Evolutionary conservation across 371 early-diverging fungal species (phyloP).

Genomic region (Neoconidiobolus thromboides): DNA sequence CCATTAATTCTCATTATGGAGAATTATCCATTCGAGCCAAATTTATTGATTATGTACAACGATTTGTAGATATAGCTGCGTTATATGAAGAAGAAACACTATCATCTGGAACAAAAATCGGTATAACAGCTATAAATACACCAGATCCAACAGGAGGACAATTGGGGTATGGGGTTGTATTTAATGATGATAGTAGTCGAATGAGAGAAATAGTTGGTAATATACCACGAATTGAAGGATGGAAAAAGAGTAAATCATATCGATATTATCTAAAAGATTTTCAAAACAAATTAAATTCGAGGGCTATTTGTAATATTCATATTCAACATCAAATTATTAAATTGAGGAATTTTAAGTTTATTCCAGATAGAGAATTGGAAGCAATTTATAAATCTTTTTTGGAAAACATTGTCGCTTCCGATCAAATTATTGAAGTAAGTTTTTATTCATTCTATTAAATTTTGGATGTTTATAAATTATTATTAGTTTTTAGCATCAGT

Average conservation of each 20-base stretch:
- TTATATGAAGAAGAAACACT: constrained; percentile 53
- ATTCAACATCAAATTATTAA: constrained; percentile 41
- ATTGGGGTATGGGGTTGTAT: constrained; percentile 51
- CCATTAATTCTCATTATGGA: constrained; percentile 65
- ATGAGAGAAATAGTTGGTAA: constrained; percentile 42
- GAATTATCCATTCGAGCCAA: constrained; percentile 74
- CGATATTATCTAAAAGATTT: constrained; percentile 42
- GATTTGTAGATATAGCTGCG: constrained; percentile 62
- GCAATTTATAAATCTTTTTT: constrained; percentile 43
- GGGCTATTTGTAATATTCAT: constrained; percentile 43
- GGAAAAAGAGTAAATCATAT: constrained; percentile 50
- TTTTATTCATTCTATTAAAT: not conserved
- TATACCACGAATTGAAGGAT: constrained; percentile 68
- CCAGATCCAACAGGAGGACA: constrained; percentile 16
- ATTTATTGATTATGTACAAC: constrained; percentile 65
- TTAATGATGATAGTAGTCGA: constrained; percentile 38
- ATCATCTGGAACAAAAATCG: constrained; percentile 33
- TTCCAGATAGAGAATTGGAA: constrained; percentile 40
- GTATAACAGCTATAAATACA: constrained; percentile 17
- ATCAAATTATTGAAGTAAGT: constrained; percentile 58
- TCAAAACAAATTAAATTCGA: constrained; percentile 21
- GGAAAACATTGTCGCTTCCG: constrained; percentile 36
- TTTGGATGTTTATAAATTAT: not conserved
- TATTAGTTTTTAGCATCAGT: constrained; percentile 46
- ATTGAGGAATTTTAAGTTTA: constrained; percentile 28